A percentile compares a stretch with the other conserved stretches of the same genome.
phyloP scores from a whole-genome alignment of 2,329 filamentous ascomycete genomes.

The Colletotrichum camelliae region DNA sequence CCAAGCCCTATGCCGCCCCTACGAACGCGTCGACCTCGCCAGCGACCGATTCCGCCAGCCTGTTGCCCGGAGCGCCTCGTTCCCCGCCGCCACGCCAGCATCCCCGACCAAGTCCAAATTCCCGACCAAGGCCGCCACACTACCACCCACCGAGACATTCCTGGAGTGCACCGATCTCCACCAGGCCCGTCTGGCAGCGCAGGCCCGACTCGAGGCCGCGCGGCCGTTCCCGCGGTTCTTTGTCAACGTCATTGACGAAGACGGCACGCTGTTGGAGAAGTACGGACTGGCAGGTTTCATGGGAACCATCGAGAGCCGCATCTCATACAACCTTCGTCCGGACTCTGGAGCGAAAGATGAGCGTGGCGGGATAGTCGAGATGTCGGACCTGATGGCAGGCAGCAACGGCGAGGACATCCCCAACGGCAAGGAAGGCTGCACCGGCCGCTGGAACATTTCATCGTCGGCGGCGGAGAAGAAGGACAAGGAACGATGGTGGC shows the following conservation, averaged over 20 bases:
- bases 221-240: conserved; percentile 58
- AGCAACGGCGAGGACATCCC: conserved; percentile 47
- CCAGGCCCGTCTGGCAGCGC: conserved; percentile 66
- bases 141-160: conserved; percentile 28
- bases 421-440: conserved; percentile 43
- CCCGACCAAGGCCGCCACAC: conserved; percentile 38
- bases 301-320: conserved; percentile 62
- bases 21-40: conserved; percentile 57
- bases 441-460: conserved; percentile 51
- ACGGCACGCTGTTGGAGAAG: conserved; percentile 55
- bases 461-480: conserved; percentile 45
- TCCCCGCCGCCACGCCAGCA: conserved; percentile 26
- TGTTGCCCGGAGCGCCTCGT: not conserved
- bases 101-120: conserved; percentile 36
- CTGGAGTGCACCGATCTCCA: conserved; percentile 50
- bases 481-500: conserved; percentile 56
- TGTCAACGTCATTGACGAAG: conserved; percentile 62
- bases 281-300: conserved; percentile 66
- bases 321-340: conserved; percentile 65
- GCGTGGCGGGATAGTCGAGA: conserved; percentile 59
- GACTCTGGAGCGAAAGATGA: conserved; percentile 62
- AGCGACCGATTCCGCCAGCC: conserved; percentile 50
- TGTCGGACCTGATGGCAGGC: conserved; percentile 55
- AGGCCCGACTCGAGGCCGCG: conserved; percentile 67
- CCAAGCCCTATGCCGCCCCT: conserved; percentile 71